Conservation (phyloP, 2,329 filamentous ascomycete species). For the Pseudonectria buxi region DNA sequence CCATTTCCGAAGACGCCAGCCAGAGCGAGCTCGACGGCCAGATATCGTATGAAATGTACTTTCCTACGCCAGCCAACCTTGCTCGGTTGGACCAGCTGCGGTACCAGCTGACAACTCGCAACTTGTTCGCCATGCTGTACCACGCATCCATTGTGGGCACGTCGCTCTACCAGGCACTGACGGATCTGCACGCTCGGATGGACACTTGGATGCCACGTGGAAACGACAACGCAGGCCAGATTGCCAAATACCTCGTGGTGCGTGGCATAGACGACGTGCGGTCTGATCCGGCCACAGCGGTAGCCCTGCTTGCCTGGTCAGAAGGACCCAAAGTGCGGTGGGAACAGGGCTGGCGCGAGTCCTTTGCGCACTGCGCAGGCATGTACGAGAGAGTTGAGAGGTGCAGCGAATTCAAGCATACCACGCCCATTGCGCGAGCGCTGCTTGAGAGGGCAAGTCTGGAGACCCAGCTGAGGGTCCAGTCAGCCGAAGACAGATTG, state of each 20-base stretch:
- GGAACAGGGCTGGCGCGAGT: conserved; percentile 61
- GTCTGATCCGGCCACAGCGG: conserved; percentile 51
- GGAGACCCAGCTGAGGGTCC: conserved; percentile 55
- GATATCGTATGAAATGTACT: conserved; percentile 57
- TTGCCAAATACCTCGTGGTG: conserved; percentile 54
- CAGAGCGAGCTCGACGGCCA: conserved; percentile 40
- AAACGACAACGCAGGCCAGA: conserved; percentile 49
- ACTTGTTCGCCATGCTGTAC: conserved; percentile 60
- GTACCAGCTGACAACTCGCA: conserved; percentile 60
- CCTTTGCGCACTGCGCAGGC: conserved; percentile 60
- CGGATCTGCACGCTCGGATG: conserved; percentile 55
- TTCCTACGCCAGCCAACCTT: conserved; percentile 48
- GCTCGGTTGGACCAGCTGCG: conserved; percentile 43
- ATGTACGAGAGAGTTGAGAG: conserved; percentile 50
- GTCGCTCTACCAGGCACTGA: conserved; percentile 56
- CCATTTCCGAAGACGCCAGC: conserved; percentile 36
- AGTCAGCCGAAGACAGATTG: conserved; percentile 57
- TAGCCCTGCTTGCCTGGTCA: conserved; percentile 58
- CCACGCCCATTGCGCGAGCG: conserved; percentile 56
- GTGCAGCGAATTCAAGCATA: conserved; percentile 48
- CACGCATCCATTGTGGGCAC: conserved; percentile 58
- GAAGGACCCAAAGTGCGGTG: conserved; percentile 56
- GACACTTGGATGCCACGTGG: conserved; percentile 51
- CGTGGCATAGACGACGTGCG: conserved; percentile 59
- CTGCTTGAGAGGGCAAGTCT: conserved; percentile 56